Base-by-base conservation (phyloP, 371 early-diverging fungal genomes). In the Mortierella sp. region DNA sequence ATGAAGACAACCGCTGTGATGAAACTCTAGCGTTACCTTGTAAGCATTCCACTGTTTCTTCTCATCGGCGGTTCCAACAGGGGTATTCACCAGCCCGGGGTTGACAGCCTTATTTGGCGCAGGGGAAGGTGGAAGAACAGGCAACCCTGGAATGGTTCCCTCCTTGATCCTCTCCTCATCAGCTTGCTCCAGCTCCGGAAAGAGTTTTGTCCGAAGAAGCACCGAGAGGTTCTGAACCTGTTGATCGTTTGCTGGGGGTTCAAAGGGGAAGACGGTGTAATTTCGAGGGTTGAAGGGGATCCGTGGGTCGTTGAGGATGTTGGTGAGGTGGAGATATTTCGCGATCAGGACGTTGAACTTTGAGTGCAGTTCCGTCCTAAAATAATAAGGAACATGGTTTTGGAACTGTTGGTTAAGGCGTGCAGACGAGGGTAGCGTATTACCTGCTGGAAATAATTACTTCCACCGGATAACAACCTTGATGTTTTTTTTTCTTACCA, bases 281-380 rank as follows among this genome's bases (percentile, higher is more conserved):
- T 76, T 73, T 7, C 79, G 79, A 8, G 68, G 68, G 10, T 79
- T 73, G 21, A 74, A 72, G 2, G 47, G 74, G 58, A 44, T 71
- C 60, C 72, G 81, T 0, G 85, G 82, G 34, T 76, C 80, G 60
- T 81, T 82, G 71, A 85, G 80, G 65, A 85, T 79, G 42, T 85
- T 85, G 71, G 85, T 81, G 28, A 85, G 72, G 58, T 85, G 81
- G 38, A 85, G 72, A 54, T 85, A 85, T 45, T 81, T 81, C 31
- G 85, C 85, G 10, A 85, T 85, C 75, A 85, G 55, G 19, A 85
- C 85, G 63, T 85, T 85, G 74, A 85, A 85, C 63, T 85, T 85
- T 44, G 85, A 85, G 38, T 85, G 85, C 6, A 85, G 52, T 47
- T 85, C 85, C 55, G 82, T 81, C 85, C 85, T 85, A 78, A 10